Evolutionary conservation across 768 basidiomycete species (phyloP).

Genomic region (Solioccasus polychromus): DNA sequence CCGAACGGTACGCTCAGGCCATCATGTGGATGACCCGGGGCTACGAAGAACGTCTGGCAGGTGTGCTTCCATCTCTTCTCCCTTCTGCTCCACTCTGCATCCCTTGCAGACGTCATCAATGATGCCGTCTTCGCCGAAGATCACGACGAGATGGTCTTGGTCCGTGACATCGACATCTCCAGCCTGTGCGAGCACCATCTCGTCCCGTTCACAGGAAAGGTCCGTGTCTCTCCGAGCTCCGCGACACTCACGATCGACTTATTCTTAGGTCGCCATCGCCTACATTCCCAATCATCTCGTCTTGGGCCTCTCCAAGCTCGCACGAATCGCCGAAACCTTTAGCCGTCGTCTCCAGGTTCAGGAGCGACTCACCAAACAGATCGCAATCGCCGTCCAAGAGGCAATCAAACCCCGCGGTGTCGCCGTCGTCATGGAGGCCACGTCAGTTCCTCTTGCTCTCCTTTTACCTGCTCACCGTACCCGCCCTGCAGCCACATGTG

Average conservation of each 20-base stretch:
- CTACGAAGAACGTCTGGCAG: slow-evolving; percentile 92
- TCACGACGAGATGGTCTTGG: slow-evolving; percentile 99
- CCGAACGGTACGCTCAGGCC: slow-evolving; percentile 94
- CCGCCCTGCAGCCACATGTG: slow-evolving; percentile 74
- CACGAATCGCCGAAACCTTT: slow-evolving; percentile 96
- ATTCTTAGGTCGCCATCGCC: slow-evolving; percentile 84
- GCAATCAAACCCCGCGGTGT: slow-evolving; percentile 97
- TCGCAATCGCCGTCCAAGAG: slow-evolving; percentile 97
- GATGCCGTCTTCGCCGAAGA: slow-evolving; percentile 98
- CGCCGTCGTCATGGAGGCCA: slow-evolving; percentile 99
- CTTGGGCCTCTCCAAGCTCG: slow-evolving; percentile 92
- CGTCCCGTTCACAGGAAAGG: slow-evolving; percentile 97
- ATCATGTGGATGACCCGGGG: slow-evolving; percentile 99
- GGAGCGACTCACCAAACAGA: slow-evolving; percentile 95
- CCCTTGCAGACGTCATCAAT: slow-evolving; percentile 84
- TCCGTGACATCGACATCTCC: slow-evolving; percentile 95
- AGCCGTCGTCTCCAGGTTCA: slow-evolving; percentile 95
- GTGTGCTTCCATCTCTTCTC: slow-evolving; percentile 40
- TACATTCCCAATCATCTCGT: slow-evolving; percentile 97
- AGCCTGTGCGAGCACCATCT: slow-evolving; percentile 98
- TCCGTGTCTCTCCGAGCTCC: slow-evolving; percentile 36
- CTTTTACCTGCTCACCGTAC: slow-evolving; percentile 8
- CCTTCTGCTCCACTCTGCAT: slow-evolving; percentile 11
- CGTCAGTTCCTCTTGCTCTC: slow-evolving; percentile 52
- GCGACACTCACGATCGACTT: slow-evolving; percentile 19